A percentile compares a stretch with the other conserved stretches of the same genome.
Evolutionary conservation across 176 grass and related monocot species (phyloP).

Genomic region (Lolium multiflorum): DNA sequence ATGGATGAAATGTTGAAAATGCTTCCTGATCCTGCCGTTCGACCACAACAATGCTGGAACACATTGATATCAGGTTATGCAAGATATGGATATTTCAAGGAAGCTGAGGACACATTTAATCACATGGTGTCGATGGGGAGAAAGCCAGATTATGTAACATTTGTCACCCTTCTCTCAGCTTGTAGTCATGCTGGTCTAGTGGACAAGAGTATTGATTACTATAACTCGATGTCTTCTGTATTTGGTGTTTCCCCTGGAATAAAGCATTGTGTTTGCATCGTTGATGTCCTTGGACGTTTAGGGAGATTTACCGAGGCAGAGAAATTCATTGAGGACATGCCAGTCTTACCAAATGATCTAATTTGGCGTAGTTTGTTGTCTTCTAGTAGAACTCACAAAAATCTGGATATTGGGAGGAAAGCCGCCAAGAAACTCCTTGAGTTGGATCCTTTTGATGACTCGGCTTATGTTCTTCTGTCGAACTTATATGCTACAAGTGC

Average conservation of each 20-base stretch:
- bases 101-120: conserved; percentile 78
- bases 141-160: conserved; percentile 83
- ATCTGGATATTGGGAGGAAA: conserved; percentile 77
- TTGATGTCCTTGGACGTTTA: conserved; percentile 80
- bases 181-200: conserved; percentile 83
- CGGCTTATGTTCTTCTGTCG: conserved; percentile 89
- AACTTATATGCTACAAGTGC: conserved; percentile 79
- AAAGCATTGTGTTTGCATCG: conserved; percentile 90
- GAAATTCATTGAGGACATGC: conserved; percentile 78
- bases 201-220: conserved; percentile 76
- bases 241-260: conserved; percentile 76
- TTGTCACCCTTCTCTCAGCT: conserved; percentile 79
- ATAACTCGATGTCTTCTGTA: conserved; percentile 61
- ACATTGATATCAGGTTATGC: conserved; percentile 86
- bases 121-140: conserved; percentile 62
- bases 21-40: conserved; percentile 55
- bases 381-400: conserved; percentile 76
- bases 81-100: conserved; percentile 69
- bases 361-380: conserved; percentile 93
- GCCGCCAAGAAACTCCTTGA: conserved; percentile 75
- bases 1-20: conserved; percentile 74
- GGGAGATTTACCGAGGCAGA: conserved; percentile 69
- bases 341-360: conserved; percentile 68
- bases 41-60: conserved; percentile 82
- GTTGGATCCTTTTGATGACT: conserved; percentile 84